phyloP scores from a whole-genome alignment of 495 filamentous ascomycete species.

The Rusavskia elegans region DNA sequence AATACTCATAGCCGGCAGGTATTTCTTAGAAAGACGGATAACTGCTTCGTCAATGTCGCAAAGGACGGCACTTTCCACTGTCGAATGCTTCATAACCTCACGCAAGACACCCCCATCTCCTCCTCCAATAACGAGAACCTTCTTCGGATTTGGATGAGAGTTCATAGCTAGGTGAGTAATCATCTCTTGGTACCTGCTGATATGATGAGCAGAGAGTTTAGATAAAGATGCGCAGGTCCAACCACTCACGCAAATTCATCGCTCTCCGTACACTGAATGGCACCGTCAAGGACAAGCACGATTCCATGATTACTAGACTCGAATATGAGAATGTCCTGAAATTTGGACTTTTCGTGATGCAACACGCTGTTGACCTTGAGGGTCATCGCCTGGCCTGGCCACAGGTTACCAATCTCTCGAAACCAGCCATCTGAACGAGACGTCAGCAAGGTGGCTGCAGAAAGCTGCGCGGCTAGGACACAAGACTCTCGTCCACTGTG shows the following conservation, averaged over 20 bases:
- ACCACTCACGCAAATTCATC: constrained; percentile 75
- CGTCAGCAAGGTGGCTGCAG: background rate
- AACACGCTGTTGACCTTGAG: constrained; percentile 93
- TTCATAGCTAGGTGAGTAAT: constrained; percentile 98
- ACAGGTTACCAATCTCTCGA: constrained; percentile 93
- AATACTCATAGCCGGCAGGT: constrained; percentile 83
- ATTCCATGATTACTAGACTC: constrained; percentile 91
- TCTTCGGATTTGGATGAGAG: constrained; percentile 93
- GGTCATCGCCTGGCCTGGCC: constrained; percentile 98
- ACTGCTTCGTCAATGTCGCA: constrained; percentile 99
- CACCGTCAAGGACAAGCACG: constrained; percentile 92
- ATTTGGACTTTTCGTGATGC: constrained; percentile 96
- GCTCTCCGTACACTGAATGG: constrained; percentile 94
- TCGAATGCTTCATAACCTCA: constrained; percentile 95
- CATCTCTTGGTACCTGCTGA: constrained; percentile 86
- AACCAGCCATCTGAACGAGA: constrained; percentile 82
- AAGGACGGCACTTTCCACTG: constrained; percentile 78
- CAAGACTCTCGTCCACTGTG: background rate
- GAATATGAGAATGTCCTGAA: constrained; percentile 96
- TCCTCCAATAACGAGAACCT: constrained; percentile 92
- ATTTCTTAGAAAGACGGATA: constrained; percentile 95
- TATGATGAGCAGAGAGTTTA: background rate
- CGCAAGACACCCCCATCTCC: constrained; percentile 94
- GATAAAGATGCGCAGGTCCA: background rate
- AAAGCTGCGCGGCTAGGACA: background rate